Percentiles rank a stretch among this genome's conserved stretches.
phyloP scores from a whole-genome alignment of 164 flowering plant species.

The Aristolochia contorta region DNA sequence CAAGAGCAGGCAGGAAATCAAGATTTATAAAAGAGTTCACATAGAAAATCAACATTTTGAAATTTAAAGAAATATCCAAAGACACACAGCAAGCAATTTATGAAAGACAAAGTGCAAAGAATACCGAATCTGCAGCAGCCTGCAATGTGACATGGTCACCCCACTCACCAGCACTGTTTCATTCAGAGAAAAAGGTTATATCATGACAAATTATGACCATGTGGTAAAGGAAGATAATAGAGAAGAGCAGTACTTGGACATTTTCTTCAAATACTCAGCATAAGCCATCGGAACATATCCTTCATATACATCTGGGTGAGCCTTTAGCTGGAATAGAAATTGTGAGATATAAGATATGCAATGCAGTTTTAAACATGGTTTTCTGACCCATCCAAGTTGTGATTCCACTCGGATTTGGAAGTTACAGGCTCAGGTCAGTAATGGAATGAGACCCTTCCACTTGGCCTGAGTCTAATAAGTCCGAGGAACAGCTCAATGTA shows the following conservation, averaged over 20 bases:
- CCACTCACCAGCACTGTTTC: slow-evolving; percentile 82
- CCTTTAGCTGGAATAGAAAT: slow-evolving; percentile 39
- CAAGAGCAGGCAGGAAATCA: no score
- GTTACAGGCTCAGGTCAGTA: no score
- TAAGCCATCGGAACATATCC: slow-evolving; percentile 91
- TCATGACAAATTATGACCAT: no score
- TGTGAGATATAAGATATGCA: background rate
- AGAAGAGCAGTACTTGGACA: slow-evolving; percentile 45
- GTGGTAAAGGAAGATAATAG: slow-evolving; percentile 1
- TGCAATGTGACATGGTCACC: slow-evolving; percentile 89
- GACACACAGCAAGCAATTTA: no score
- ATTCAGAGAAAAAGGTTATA: slow-evolving; percentile 3
- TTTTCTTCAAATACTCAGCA: slow-evolving; percentile 69
- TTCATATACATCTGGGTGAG: slow-evolving; percentile 52
- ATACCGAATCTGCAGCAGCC: slow-evolving; percentile 94
- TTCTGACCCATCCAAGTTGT: background rate
- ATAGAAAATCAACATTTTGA: no score
- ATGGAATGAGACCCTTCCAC: no score
- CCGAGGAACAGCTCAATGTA: no score
- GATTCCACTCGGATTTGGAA: no score
- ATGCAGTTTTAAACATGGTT: background rate
- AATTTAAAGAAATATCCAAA: no score
- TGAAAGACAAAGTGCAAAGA: background rate
- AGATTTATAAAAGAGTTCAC: no score
- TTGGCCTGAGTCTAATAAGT: no score